Conservation (phyloP, 2,329 filamentous ascomycete genomes). For the Mariannaea sp. region DNA sequence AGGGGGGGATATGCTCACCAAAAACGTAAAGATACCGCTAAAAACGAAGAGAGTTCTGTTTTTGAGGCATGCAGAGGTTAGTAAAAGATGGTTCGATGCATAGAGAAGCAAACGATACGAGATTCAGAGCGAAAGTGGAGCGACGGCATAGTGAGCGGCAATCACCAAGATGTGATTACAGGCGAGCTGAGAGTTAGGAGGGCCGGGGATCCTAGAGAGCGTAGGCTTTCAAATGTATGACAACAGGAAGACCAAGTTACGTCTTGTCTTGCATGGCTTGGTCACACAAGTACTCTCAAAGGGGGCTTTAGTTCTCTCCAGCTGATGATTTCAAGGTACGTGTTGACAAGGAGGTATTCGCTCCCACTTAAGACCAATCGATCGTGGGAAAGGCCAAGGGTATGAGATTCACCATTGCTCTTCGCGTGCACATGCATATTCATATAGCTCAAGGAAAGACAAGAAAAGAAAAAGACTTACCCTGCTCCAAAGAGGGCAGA, state of each 20-base stretch:
- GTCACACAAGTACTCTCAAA: constrained; percentile 7
- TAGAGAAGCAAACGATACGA: constrained; percentile 26
- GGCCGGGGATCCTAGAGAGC: constrained; percentile 14
- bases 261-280: not conserved
- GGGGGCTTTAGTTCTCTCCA: not conserved
- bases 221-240: constrained; percentile 21
- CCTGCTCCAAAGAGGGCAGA: constrained; percentile 72
- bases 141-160: not conserved
- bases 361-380: not conserved
- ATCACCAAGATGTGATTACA: constrained; percentile 44
- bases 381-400: not conserved
- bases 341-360: too few relatives aligned
- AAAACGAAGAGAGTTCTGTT: constrained; percentile 77
- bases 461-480: constrained; percentile 53
- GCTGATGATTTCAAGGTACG: not conserved
- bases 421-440: constrained; percentile 1
- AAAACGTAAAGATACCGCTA: constrained; percentile 84
- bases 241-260: constrained; percentile 9
- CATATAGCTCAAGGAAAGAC: not conserved
- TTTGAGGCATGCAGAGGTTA: constrained; percentile 36
- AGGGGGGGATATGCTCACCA: constrained; percentile 59
- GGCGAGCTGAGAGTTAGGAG: constrained; percentile 11
- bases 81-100: constrained; percentile 28
- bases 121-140: constrained; percentile 18
- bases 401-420: not conserved